These are phyloP conservation scores for Calycina marina DNA, from an alignment of 2,329 filamentous ascomycete species.

Conservation along the genomic window DNA sequence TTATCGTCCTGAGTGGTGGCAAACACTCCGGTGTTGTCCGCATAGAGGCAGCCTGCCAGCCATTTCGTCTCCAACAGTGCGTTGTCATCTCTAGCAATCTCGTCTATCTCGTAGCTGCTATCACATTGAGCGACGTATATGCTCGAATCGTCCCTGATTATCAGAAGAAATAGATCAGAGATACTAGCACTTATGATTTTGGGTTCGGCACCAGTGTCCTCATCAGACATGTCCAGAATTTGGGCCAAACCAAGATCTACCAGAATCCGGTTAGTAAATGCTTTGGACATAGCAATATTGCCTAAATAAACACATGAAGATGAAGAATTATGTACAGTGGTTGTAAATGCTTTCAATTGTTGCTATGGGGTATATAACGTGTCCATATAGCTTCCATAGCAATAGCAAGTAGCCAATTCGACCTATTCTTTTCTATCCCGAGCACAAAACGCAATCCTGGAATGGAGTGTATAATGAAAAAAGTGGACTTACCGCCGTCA, in stretches of 20 bases:
- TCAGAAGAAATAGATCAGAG: slow-evolving; percentile 69
- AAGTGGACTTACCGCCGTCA: slow-evolving; percentile 55
- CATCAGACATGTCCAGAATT: slow-evolving; percentile 85
- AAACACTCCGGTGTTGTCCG: slow-evolving; percentile 46
- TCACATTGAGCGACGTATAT: slow-evolving; percentile 69
- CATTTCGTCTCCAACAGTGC: slow-evolving; percentile 51
- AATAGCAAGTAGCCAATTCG: slow-evolving; percentile 4
- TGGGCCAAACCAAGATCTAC: slow-evolving; percentile 75
- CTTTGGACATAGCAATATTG: too few relatives aligned
- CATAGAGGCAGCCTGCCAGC: slow-evolving; percentile 72
- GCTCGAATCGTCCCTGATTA: slow-evolving; percentile 73
- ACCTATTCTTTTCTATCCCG: not conserved
- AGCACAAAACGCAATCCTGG: not conserved
- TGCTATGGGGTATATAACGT: slow-evolving; percentile 25
- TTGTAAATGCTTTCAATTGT: slow-evolving; percentile 25
- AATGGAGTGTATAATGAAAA: slow-evolving; percentile 6
- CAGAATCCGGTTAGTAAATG: too few relatives aligned
- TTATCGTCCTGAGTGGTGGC: slow-evolving; percentile 27
- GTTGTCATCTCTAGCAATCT: slow-evolving; percentile 51
- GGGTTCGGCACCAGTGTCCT: slow-evolving; percentile 71
- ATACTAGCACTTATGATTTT: slow-evolving; percentile 71
- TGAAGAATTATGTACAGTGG: slow-evolving; percentile 16
- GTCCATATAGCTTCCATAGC: slow-evolving; percentile 21
- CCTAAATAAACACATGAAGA: too few relatives aligned
- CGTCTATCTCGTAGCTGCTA: slow-evolving; percentile 70